phyloP scores from a whole-genome alignment of 345 rosid genomes.

The Salix viminalis region DNA sequence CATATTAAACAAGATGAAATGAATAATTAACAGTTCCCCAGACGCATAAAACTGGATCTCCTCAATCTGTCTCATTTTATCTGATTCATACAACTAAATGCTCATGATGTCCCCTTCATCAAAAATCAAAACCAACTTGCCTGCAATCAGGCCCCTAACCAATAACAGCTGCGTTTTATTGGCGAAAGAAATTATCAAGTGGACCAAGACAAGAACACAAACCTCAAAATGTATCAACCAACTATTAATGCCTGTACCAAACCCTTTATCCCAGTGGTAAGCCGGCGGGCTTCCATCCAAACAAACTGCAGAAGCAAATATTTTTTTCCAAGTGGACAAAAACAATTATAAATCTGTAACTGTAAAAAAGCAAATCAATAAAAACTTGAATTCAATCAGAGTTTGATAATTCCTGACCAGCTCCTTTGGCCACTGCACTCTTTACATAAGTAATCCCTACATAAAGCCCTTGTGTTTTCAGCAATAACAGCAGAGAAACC shows the following conservation, averaged over 20 bases:
- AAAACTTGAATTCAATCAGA: neutral
- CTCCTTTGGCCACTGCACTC: conserved; percentile 74
- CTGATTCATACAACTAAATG: neutral
- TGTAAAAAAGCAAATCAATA: neutral
- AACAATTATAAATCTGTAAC: neutral
- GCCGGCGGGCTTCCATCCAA: conserved; percentile 97
- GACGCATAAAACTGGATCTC: neutral
- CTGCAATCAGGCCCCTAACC: neutral
- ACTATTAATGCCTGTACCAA: conserved; percentile 68
- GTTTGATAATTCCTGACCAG: conserved; percentile 44
- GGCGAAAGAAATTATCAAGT: conserved; percentile 2
- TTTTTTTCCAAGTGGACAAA: neutral
- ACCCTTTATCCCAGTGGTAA: conserved; percentile 73
- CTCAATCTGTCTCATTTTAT: neutral
- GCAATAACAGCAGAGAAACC: conserved; percentile 34
- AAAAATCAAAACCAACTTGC: neutral
- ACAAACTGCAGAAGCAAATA: conserved; percentile 54
- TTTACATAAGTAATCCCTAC: conserved; percentile 54
- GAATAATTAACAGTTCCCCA: neutral
- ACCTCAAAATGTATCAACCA: conserved; percentile 93
- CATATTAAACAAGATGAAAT: neutral
- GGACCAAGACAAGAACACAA: conserved; percentile 1
- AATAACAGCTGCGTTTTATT: neutral
- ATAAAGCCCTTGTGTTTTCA: conserved; percentile 41
- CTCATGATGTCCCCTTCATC: neutral